Conservation (phyloP, 164 flowering plant species). For the Tetrastigma voinierianum region DNA sequence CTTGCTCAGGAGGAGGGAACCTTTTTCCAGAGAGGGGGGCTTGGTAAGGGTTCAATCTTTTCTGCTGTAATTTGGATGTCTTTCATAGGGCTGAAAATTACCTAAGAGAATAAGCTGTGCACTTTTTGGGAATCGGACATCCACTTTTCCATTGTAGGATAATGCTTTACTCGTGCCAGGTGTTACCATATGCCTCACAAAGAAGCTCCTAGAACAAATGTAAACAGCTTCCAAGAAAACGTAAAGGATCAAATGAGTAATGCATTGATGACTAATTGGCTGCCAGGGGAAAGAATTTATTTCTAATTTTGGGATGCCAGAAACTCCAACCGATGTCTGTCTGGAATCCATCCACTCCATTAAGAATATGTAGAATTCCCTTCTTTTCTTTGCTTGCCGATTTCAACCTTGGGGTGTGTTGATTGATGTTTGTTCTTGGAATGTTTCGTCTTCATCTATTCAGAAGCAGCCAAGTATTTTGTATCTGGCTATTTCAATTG, state of each 20-base stretch:
- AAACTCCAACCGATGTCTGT: not conserved
- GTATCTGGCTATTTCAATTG: constrained; percentile 73
- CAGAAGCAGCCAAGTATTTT: constrained; percentile 78
- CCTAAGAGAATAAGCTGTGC: not conserved
- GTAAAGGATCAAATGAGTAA: not conserved
- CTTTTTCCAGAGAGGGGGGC: constrained; percentile 77
- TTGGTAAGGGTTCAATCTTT: constrained; percentile 44
- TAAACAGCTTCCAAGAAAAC: too few relatives aligned
- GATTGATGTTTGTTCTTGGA: not conserved
- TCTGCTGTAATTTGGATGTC: constrained; percentile 2
- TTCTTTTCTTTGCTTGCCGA: not conserved
- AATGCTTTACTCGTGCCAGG: too few relatives aligned
- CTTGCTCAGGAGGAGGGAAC: constrained; percentile 64
- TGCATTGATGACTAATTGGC: not conserved
- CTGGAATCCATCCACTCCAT: not conserved
- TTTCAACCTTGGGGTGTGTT: not conserved
- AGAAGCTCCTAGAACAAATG: too few relatives aligned
- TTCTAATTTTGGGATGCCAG: not conserved
- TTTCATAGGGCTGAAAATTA: not conserved
- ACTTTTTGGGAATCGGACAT: not conserved
- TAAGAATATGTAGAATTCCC: too few relatives aligned
- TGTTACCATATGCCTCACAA: too few relatives aligned
- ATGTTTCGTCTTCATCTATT: constrained; percentile 24
- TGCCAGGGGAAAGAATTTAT: not conserved
- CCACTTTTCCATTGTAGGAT: not conserved